A percentile compares a stretch with the other conserved stretches of the same genome.
Conservation (phyloP, 192 early-diverging fungal genomes). For the Backusella tuberculispora region DNA sequence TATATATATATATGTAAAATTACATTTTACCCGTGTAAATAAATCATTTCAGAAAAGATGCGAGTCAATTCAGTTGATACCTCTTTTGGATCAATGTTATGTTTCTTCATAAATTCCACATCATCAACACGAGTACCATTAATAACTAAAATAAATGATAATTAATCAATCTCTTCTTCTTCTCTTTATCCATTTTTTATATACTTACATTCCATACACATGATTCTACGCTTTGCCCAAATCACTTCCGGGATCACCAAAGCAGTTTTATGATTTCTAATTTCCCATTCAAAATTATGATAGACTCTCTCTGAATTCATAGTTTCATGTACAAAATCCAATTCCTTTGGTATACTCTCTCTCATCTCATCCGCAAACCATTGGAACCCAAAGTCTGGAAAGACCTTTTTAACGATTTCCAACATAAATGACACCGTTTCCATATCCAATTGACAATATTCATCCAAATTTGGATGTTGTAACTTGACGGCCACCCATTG, state of each 20-base stretch:
- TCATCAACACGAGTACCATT: slow-evolving; percentile 80
- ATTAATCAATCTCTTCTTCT: not conserved
- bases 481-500: slow-evolving; percentile 87
- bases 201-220: slow-evolving; percentile 85
- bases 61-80: slow-evolving; percentile 78
- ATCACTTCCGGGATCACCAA: slow-evolving; percentile 81
- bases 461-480: slow-evolving; percentile 84
- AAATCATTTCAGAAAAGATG: slow-evolving; percentile 91
- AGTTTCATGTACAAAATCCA: slow-evolving; percentile 86
- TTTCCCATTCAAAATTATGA: slow-evolving; percentile 58
- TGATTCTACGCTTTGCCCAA: slow-evolving; percentile 74
- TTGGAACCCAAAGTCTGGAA: slow-evolving; percentile 90
- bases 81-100: slow-evolving; percentile 74
- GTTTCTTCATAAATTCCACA: slow-evolving; percentile 62
- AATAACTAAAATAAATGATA: slow-evolving; percentile 35
- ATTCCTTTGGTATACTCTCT: slow-evolving; percentile 80
- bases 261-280: slow-evolving; percentile 39
- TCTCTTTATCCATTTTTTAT: not conserved
- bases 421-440: slow-evolving; percentile 69
- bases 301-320: slow-evolving; percentile 71
- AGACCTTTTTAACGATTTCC: slow-evolving; percentile 65
- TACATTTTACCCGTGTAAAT: slow-evolving; percentile 62
- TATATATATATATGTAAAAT: not conserved
- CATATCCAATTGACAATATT: slow-evolving; percentile 82
- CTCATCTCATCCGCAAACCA: slow-evolving; percentile 92